Percentiles rank a stretch among this genome's conserved stretches.
phyloP scores from a whole-genome alignment of 148 eudicot genomes.

The Spergularia bocconei region DNA sequence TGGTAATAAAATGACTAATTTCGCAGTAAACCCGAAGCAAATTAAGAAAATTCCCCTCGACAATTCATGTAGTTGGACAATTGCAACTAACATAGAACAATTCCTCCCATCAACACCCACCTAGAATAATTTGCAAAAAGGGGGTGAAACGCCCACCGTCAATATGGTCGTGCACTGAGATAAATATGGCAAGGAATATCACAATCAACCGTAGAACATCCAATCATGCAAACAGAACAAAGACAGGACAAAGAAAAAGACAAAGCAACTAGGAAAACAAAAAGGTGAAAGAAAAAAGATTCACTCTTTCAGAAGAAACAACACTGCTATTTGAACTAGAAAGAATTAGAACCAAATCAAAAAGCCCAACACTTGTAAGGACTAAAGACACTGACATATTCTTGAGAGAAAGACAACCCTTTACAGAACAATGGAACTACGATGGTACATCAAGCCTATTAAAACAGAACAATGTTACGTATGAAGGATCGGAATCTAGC shows the following conservation, averaged over 20 bases:
- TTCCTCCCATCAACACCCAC: slow-evolving; percentile 23
- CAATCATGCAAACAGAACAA: slow-evolving; percentile 30
- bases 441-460: slow-evolving; percentile 29
- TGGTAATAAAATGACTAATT: not conserved
- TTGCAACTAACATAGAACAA: slow-evolving; percentile 20
- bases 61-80: slow-evolving; percentile 21
- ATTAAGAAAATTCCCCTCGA: slow-evolving; percentile 1
- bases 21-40: not conserved
- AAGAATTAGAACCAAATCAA: slow-evolving; percentile 25
- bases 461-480: slow-evolving; percentile 32
- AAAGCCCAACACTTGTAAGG: slow-evolving; percentile 30
- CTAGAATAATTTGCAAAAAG: slow-evolving; percentile 20
- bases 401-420: slow-evolving; percentile 22
- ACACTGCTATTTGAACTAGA: slow-evolving; percentile 25
- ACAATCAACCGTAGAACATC: slow-evolving; percentile 20
- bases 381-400: slow-evolving; percentile 34
- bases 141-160: slow-evolving; percentile 16
- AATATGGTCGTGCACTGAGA: not conserved
- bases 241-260: slow-evolving; percentile 19
- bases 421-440: slow-evolving; percentile 17
- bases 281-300: slow-evolving; percentile 26
- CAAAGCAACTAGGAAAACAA: slow-evolving; percentile 22
- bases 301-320: slow-evolving; percentile 36
- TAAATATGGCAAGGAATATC: slow-evolving; percentile 14
- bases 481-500: slow-evolving; percentile 54